Base-by-base conservation (phyloP, 2,329 filamentous ascomycete species). In the Claviceps pusilla region DNA sequence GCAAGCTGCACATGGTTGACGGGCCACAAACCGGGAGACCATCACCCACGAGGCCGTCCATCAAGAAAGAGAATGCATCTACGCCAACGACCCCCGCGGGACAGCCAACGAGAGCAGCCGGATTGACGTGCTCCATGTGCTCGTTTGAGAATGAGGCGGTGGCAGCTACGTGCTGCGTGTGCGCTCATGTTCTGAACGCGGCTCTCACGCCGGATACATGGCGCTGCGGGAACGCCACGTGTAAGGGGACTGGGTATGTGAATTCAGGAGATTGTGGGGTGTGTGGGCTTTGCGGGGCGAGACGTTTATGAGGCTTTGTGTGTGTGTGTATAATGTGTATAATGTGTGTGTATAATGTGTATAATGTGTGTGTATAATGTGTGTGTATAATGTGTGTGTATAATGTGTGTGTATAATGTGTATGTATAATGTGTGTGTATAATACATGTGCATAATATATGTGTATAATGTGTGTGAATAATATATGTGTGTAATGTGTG, bases 211-310 rank as follows among this genome's bases (percentile, higher is more conserved):
- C 75, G 0, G 68, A 72, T 19, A 69, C 77, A n/a, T 91, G 87
- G 87, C 69, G 68, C 50, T 91, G 87, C 64, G 66, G 64, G 47
- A 79, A 75, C 58, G 63, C 65, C 3, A 59, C 69, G 2, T 91
- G 87, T 64, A 68, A 68, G 56, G 73, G 69, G 12, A 78, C 74
- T 48, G 57, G 61, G 24, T 91, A 88, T 64, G 63, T 83, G 52
- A 91, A 90, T 62, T 75, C 83, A 11, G 79, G 76, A 1, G 86
- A 90, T 65, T 80, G 75, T 58, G 83, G 82, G 7, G 65, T 82
- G 0, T 91, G 87, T 64, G 85, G 86, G 3, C 67, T 87, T 5
- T 91, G 86, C 63, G 83, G 82, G 19, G 68, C 67, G 59, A 71
- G 66, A 59, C 68, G 61, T 59, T 24, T n/a, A 12, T 19, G 19